Evolutionary conservation across 306 rosid species (phyloP).

Genomic region (peach (Prunus persica)): DNA sequence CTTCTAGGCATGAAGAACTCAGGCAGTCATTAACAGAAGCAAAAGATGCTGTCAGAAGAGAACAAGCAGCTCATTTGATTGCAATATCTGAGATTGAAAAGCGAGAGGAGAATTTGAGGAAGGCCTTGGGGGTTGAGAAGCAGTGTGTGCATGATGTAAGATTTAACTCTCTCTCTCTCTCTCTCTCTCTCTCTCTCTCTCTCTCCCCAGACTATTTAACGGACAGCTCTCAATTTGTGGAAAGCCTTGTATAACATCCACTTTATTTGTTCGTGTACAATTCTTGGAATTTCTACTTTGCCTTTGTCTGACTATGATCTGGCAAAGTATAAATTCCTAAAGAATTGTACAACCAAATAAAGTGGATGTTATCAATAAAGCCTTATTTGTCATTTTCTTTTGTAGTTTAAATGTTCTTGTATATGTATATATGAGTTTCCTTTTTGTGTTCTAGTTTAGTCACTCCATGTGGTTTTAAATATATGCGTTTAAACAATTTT

Average conservation of each 20-base stretch:
- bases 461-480: too few relatives aligned
- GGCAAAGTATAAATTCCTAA: not conserved
- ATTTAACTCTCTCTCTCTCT: constrained; percentile 6
- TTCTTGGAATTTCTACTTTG: not conserved
- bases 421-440: not conserved
- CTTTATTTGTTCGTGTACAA: not conserved
- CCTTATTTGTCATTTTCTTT: not conserved
- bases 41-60: constrained; percentile 62
- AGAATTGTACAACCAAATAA: too few relatives aligned
- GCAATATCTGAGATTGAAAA: constrained; percentile 73
- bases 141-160: constrained; percentile 97
- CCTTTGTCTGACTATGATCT: not conserved
- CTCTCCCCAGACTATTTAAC: not conserved
- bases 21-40: constrained; percentile 53
- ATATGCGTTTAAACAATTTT: not conserved
- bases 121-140: constrained; percentile 95
- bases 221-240: not conserved
- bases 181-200: not conserved
- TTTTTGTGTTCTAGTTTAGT: not conserved
- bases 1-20: constrained; percentile 53
- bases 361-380: not conserved
- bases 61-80: constrained; percentile 66
- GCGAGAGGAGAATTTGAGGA: constrained; percentile 77
- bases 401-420: not conserved
- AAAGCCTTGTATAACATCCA: not conserved